phyloP scores from a whole-genome alignment of 2,329 filamentous ascomycete species.

The Gremmenia infestans region DNA sequence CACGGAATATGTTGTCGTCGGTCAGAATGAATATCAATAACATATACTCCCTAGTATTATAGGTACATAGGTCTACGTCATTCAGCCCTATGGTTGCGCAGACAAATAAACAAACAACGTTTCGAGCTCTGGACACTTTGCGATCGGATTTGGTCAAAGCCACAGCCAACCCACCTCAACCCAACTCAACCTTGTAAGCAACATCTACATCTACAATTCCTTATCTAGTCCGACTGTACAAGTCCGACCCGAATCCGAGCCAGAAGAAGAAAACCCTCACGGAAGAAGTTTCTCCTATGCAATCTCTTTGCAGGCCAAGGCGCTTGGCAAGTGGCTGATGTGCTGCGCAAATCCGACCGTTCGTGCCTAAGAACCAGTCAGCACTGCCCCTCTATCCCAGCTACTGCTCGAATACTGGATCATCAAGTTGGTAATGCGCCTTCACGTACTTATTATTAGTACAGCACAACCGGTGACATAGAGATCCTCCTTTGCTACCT shows the following conservation, averaged over 20 bases:
- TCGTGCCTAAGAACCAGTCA: neutral
- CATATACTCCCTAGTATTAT: neutral
- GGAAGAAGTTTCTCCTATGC: neutral
- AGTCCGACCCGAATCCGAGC: too few species aligned
- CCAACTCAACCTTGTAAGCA: neutral
- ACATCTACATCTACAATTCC: neutral
- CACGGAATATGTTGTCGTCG: too few species aligned
- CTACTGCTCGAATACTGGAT: neutral
- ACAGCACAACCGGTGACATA: neutral
- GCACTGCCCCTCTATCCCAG: slow-evolving; percentile 8
- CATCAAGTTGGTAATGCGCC: neutral
- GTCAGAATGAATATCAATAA: neutral
- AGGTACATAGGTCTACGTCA: neutral
- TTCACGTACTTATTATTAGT: neutral
- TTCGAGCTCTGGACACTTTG: neutral
- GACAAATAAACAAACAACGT: neutral
- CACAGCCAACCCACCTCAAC: neutral
- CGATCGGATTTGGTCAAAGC: neutral
- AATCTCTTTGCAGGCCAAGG: slow-evolving; percentile 4
- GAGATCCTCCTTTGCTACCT: neutral
- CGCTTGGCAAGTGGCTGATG: slow-evolving; percentile 5
- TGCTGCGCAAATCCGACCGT: neutral
- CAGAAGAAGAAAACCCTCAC: neutral
- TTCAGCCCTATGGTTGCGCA: slow-evolving; percentile 2
- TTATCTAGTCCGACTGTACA: too few species aligned